Base-by-base conservation (phyloP, 176 grass and related monocot genomes). In the Musa beccarii region DNA sequence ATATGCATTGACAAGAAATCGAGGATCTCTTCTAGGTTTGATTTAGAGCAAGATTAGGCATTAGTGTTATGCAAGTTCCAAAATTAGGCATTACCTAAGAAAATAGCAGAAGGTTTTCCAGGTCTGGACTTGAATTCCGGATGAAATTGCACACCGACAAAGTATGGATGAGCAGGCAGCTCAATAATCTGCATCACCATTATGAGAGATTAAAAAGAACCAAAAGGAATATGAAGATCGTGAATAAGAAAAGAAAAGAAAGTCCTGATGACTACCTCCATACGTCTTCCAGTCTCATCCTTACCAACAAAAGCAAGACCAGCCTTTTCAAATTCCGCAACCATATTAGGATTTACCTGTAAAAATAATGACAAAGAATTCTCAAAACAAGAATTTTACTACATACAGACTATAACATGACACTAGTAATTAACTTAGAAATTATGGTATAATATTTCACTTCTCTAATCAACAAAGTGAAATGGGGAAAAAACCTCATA, bases 81-180 rank as follows among this genome's bases (percentile, higher is more conserved):
- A 7, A 12, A 2, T 9, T 11, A 64, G 63, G 23, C 14, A 77
- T 89, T 92, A 96, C 92, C 92, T 88, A 88, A 79, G 85, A 96
- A 96, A 77, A 96, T 85, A 19, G 92, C 75, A 76, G 87, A 89
- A 13, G 92, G 89, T 10, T 86, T 92, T 82, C 87, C 89, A 21
- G 89, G 92, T 77, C 89, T 87, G 25, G 92, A 96, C 86, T 96
- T 96, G 63, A 88, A 96, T 81, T 96, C 92, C 24, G 92, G 92
- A 76, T 96, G 92, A 80, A 96, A 96, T 63, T 96, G 92, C 69
- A 81, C 81, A 53, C 92, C 89, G 10, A 92, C 73, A 68, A 86
- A 96, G 74, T 80, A 96, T 53, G 84, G 88, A 69, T 96, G 92
- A 75, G 53, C 78, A 21, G 85, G 87, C 49, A 96, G 74, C 77